Evolutionary conservation across 371 early-diverging fungal species (phyloP).

Genomic region (Cladochytrium tenue): DNA sequence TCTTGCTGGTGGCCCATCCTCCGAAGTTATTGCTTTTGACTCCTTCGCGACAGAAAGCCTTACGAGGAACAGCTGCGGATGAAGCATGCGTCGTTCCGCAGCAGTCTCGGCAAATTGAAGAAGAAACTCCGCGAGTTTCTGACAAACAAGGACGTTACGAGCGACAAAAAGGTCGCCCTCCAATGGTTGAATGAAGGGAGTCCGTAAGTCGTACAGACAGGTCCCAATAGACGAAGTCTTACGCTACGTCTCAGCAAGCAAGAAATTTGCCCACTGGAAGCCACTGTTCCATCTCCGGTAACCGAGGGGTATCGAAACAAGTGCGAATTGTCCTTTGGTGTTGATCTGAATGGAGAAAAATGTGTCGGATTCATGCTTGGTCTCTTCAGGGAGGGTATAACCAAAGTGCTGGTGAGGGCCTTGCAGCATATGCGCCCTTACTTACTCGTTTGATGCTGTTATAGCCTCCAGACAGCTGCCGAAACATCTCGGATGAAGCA

Average conservation of each 20-base stretch:
- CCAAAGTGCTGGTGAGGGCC: slow-evolving; percentile 45
- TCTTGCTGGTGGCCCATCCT: not conserved
- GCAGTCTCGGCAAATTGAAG: slow-evolving; percentile 23
- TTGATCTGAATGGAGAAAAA: slow-evolving; percentile 53
- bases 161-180: slow-evolving; percentile 17
- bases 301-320: slow-evolving; percentile 73
- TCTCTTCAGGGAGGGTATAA: slow-evolving; percentile 62
- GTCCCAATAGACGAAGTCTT: no score
- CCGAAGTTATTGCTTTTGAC: not conserved
- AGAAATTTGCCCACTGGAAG: slow-evolving; percentile 46
- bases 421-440: not conserved
- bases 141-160: slow-evolving; percentile 23
- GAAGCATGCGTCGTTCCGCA: slow-evolving; percentile 29
- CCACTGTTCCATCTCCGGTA: slow-evolving; percentile 67
- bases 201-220: not conserved
- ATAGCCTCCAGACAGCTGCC: slow-evolving; percentile 46
- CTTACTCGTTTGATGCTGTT: no score
- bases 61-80: slow-evolving; percentile 45
- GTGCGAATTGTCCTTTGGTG: slow-evolving; percentile 81
- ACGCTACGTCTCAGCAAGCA: slow-evolving; percentile 8
- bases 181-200: slow-evolving; percentile 19
- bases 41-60: slow-evolving; percentile 18
- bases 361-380: slow-evolving; percentile 77
- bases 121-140: slow-evolving; percentile 26
- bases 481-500: slow-evolving; percentile 57